These are phyloP conservation scores for Phlegmacium glaucopus DNA, from an alignment of 768 basidiomycete genomes.

Conservation along the genomic window DNA sequence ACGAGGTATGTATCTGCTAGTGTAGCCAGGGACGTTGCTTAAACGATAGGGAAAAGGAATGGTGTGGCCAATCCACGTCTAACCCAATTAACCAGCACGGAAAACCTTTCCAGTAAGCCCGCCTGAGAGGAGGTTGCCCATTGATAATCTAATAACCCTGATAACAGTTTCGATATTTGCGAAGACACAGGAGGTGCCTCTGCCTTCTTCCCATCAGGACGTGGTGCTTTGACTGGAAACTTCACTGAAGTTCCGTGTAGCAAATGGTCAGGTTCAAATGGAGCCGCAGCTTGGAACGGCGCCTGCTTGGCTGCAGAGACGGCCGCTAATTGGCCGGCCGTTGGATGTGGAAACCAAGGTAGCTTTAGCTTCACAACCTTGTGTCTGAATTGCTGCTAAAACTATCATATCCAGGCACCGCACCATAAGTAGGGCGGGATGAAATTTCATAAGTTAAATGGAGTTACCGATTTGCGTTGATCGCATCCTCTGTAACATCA, in stretches of 20 bases:
- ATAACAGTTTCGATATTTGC: constrained; percentile 55
- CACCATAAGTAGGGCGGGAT: constrained; percentile 9
- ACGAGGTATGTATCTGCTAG: constrained; percentile 26
- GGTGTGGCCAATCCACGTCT: constrained; percentile 49
- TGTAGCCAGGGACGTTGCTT: background rate
- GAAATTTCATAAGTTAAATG: background rate
- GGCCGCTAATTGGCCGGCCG: constrained; percentile 48
- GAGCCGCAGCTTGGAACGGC: constrained; percentile 40
- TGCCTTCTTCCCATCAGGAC: constrained; percentile 56
- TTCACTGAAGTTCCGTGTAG: constrained; percentile 56
- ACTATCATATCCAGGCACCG: constrained; percentile 11
- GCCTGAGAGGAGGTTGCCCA: no score
- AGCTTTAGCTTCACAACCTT: constrained; percentile 1
- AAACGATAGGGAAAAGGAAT: constrained; percentile 27
- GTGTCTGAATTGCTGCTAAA: constrained; percentile 2
- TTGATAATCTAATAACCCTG: background rate
- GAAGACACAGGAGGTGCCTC: constrained; percentile 49
- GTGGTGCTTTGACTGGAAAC: constrained; percentile 49
- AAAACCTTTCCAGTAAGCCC: constrained; percentile 46
- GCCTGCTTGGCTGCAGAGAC: constrained; percentile 49
- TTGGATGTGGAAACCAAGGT: constrained; percentile 55
- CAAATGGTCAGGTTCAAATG: constrained; percentile 55
- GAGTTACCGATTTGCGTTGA: constrained; percentile 4
- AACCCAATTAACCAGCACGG: constrained; percentile 40
- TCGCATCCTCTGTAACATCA: constrained; percentile 25